Percentiles rank a stretch among this genome's conserved stretches.
Conservation (phyloP, 2,329 filamentous ascomycete genomes). For the Sporothrix inflata region DNA sequence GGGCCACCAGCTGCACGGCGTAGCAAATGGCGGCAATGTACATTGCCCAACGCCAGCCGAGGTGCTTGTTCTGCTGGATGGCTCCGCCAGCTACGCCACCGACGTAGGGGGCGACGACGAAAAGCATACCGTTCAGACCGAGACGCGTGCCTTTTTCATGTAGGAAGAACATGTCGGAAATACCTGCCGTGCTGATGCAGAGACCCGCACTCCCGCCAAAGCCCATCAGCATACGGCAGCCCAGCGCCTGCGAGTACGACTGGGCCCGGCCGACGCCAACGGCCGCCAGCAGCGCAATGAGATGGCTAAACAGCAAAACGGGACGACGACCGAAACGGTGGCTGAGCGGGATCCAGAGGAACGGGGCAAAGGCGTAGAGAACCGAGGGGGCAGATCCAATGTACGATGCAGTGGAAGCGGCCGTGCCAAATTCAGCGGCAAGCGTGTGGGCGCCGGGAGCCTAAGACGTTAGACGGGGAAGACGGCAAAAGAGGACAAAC, state of each 20-base stretch:
- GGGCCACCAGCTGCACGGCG: constrained; percentile 23
- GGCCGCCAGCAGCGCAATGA: constrained; percentile 30
- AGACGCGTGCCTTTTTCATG: constrained; percentile 32
- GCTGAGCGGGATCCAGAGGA: constrained; percentile 34
- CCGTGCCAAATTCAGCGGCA: constrained; percentile 26
- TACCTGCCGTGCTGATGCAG: constrained; percentile 30
- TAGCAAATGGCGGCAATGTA: constrained; percentile 31
- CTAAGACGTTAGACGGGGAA: constrained; percentile 14
- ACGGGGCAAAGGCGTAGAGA: constrained; percentile 31
- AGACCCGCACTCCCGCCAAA: constrained; percentile 31
- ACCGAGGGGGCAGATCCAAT: constrained; percentile 31
- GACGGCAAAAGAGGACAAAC: background rate
- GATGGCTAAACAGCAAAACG: constrained; percentile 29
- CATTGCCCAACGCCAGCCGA: constrained; percentile 34
- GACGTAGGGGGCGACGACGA: constrained; percentile 31
- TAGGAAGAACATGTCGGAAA: constrained; percentile 34
- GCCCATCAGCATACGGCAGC: constrained; percentile 32
- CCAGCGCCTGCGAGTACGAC: constrained; percentile 30
- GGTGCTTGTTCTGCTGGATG: constrained; percentile 28
- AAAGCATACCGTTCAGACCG: constrained; percentile 31
- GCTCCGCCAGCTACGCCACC: constrained; percentile 32
- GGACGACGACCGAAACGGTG: constrained; percentile 33
- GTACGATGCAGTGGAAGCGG: constrained; percentile 30
- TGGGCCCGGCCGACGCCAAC: constrained; percentile 30
- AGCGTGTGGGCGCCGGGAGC: constrained; percentile 30